Conservation (phyloP, 1,284 basidiomycete genomes). For the Ustilago lituana region DNA sequence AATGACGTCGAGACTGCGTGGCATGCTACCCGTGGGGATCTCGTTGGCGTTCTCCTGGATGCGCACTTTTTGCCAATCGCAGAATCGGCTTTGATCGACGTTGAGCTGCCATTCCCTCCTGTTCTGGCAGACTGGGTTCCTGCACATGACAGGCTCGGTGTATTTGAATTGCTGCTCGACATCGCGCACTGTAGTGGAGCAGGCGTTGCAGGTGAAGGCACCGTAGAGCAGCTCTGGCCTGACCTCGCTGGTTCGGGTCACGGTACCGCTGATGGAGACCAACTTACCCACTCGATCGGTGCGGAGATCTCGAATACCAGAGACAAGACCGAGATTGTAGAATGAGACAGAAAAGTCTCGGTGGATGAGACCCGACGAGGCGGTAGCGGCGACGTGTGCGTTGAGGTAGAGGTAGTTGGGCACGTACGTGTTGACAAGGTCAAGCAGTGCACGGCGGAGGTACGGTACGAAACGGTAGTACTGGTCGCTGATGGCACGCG, state of each 20-base stretch:
- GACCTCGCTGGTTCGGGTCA: conserved; percentile 96
- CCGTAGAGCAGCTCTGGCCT: conserved; percentile 93
- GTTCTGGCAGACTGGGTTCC: conserved; percentile 92
- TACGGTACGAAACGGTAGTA: conserved; percentile 91
- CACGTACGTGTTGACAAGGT: conserved; percentile 85
- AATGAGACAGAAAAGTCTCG: conserved; percentile 96
- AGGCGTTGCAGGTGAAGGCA: conserved; percentile 90
- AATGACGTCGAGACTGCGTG: conserved; percentile 85
- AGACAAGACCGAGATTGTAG: conserved; percentile 91
- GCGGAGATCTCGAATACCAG: conserved; percentile 89
- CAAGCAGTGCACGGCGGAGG: conserved; percentile 86
- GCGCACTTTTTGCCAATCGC: conserved; percentile 99
- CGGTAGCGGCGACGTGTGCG: conserved; percentile 69
- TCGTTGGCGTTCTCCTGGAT: conserved; percentile 99
- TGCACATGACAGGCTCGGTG: conserved; percentile 95
- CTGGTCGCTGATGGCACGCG: conserved; percentile 88
- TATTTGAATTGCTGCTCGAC: conserved; percentile 99
- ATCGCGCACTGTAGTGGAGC: conserved; percentile 86
- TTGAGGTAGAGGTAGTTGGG: conserved; percentile 94
- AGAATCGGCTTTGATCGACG: conserved; percentile 95
- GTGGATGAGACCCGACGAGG: conserved; percentile 83
- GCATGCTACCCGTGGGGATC: conserved; percentile 91
- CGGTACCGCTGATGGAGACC: conserved; percentile 69
- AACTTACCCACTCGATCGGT: conserved; percentile 64
- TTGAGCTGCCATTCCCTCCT: conserved; percentile 90